Evolutionary conservation across 1,139 yeast species (phyloP), one percentile per base, ranked within the genome.

Genomic region (Taphrina populina): DNA sequence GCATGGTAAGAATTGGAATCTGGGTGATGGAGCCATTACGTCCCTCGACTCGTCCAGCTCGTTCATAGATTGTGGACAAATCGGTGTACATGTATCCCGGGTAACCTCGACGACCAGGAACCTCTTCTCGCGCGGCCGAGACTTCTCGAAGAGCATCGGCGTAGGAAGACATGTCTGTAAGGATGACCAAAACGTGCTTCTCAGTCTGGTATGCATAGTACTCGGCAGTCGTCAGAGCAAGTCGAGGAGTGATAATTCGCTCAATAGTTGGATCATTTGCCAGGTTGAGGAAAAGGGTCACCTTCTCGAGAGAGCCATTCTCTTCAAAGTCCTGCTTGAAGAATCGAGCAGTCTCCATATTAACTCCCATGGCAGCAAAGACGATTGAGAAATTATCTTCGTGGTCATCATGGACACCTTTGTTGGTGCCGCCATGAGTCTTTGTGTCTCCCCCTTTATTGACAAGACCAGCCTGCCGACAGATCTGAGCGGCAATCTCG

Each of bases 1-100:
- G 98, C 99, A 92, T 94, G 63, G 98, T 88, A 73, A 92, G 81
- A 72, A 92, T 92, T 60, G 99, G 99, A 71, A 92, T 87, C 76
- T 92, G 99, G 52, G 99, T 92, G 70, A 92, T 92, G 55, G 98
- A 92, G 70, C 99, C 99, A 69, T 94, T 92, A 76, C 98, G 85
- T 64, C 99, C 99, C 76, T 94, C 98, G 63, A 92, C 98, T 78
- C 99, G 85, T 71, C 99, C 99, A 43, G 99, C 99, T 77, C 99
- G 86, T 77, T 92, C 99, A 73, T 92, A 92, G 69, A 92, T 88
- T 60, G 97, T 92, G 56, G 97, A 86, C 78, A 92, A 87, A 83
- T 92, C 98, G 52, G 99, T 92, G 76, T 92, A 92, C 99, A 92
- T 92, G 74, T 92, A 92, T 85, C 99, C 99, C 62, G 99, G 99